Evolutionary conservation across 768 basidiomycete genomes (phyloP), one percentile per base, ranked within the genome.

Genomic region (Austroboletus eburneus): DNA sequence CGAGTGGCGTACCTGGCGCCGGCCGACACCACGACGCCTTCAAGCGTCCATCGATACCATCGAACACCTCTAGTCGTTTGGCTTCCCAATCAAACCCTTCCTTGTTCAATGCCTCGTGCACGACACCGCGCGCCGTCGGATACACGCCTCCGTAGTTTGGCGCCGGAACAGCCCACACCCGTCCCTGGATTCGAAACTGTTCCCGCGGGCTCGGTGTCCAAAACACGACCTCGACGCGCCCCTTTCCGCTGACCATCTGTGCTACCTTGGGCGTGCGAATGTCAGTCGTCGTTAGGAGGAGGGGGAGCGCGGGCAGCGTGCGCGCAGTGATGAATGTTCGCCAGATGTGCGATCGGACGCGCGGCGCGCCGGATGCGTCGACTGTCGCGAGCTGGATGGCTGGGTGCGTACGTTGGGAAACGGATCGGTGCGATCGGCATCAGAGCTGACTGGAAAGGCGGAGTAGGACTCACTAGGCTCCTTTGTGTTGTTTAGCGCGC

Each of bases 11-110:
- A 0, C 89, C 91, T 0, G 88, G 86, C 0, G 71, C 59, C 3
- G 87, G 87, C 3, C 82, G 71, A 51, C 77, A 80, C 81, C 87
- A 93, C 34, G 70, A 72, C 20, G 89, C 89, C 52, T 77, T 80
- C 79, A 90, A 78, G 39, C 72, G 65, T 3, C 70, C 73, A 36
- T 75, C 75, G 73, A 91, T 74, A 39, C 50, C 63, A 48, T 76
- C 72, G 61, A 87, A 93, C 25, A 76, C 61, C 39, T 75, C 73
- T n/a, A 67, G 45, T 16, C 90, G 74, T 64, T 82, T 75, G 17
- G 62, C 65, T 55, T 87, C 86, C 89, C 86, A 89, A 21, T 63
- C 57, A n/a, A 57, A 59, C 12, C 62, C 63, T 23, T 72, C 70
- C n/a, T 54, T 51, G 12, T 57, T 61, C 35, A 79, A 61, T 35